Base-by-base conservation (phyloP, 164 flowering plant species). In the Pachysandra terminalis region DNA sequence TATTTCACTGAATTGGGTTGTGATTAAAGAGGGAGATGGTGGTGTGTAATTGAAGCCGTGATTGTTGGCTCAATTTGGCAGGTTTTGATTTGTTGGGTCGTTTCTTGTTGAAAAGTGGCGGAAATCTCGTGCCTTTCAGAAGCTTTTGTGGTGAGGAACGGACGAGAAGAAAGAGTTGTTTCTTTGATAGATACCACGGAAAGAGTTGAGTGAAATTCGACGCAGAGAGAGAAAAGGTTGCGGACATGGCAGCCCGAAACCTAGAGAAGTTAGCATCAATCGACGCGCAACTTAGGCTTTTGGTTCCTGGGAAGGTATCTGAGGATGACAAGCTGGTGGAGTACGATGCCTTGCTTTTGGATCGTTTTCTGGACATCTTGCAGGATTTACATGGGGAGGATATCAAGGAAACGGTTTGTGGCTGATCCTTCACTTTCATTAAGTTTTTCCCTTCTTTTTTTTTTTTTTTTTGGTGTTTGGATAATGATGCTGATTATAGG, bases 371-470 rank as follows among this genome's bases (percentile, higher is more conserved):
- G 2, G 97, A 93, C 62, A 88, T 93, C 67, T 86, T 93, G 68
- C 91, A 90, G 74, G 91, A 88, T 70, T 80, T 93, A 68, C 98
- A 93, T 68, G 98, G 98, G 1, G 96, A 90, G 54, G 97, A 88
- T 74, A 84, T 93, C 75, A 88, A 65, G 69, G 97, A 93, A 74
- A 91, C 91, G 78, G 98, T 91, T 77, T 52, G 78, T 52, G 2
- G 7, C 58, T 58, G 56, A 56, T 0, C n/a, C 58, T 67, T 4
- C 19, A 17, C 52, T 28, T 28, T n/a, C 24, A 9, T 32, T 40
- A 40, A 40, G 45, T 10, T 40, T 40, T 40, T 40, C 45, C 10
- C 45, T 40, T 40, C 45, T 40, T 40, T 40, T 40, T 5, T 5
- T 40, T 40, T 10, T 5, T 40, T 5, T 40, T 40, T 40, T 10